Base-by-base conservation (phyloP, 306 rosid species). In the Comarum palustre region DNA sequence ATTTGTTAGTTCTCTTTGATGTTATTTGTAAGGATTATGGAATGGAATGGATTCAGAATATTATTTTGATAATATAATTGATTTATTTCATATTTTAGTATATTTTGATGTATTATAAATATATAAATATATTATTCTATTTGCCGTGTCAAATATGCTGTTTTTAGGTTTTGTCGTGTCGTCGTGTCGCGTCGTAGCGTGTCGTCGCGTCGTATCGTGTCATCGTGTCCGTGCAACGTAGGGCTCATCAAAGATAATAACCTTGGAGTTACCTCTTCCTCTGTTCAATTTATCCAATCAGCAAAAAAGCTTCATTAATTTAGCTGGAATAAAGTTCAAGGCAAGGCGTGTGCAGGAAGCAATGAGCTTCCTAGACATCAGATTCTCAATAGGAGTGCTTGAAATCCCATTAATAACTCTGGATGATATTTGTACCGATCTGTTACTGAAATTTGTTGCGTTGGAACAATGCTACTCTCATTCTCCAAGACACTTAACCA, bases 401-500 rank as follows among this genome's bases (percentile, higher is more conserved):
- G 57, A 79, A 31, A 90, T 90, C 89, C 89, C 93, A 11, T 51
- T 50, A 0, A 69, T 90, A 27, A 73, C 83, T 0, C 67, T 90
- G n/a, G 89, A 90, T 32, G 88, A 90, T 51, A 1, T 84, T 76
- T 76, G 3, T 8, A 67, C 71, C 3, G 41, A 8, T 24, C 5
- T 45, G 8, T 22, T 87, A 34, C 48, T 81, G 0, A 90, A 86
- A 20, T 82, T 89, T 17, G 89, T 84, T 54, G 86, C 93, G 2
- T 90, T 80, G 31, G 96, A 90, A 43, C 93, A 87, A 22, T 87
- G 93, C 71, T 65, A 83, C 34, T 66, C 59, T 1, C 47, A 72
- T 3, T 75, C 73, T 45, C 62, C 80, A 1, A 81, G 68, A 41
- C 85, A 87, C 52, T 47, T 87, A 24, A 86, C 88, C 2, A 77